These are phyloP conservation scores for Xylogone sp. DNA, from an alignment of 2,329 filamentous ascomycete species.

Conservation along the genomic window DNA sequence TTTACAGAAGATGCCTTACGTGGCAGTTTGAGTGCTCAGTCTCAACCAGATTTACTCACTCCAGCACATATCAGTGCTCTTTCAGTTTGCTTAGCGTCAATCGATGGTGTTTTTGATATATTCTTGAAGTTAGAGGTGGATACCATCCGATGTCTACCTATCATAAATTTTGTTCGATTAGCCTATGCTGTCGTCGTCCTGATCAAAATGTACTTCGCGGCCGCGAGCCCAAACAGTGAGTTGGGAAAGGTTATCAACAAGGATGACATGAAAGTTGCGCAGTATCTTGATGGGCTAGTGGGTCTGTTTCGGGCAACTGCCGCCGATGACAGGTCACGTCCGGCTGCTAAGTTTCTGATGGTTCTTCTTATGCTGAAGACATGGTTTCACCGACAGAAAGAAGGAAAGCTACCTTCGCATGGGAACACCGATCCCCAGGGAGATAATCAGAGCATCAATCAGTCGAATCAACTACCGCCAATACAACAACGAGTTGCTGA, in stretches of 20 bases:
- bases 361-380: slow-evolving; percentile 66
- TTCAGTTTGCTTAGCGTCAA: slow-evolving; percentile 46
- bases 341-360: slow-evolving; percentile 66
- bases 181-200: slow-evolving; percentile 54
- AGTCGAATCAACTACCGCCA: slow-evolving; percentile 5
- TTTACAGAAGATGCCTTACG: slow-evolving; percentile 27
- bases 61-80: slow-evolving; percentile 46
- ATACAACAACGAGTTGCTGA: slow-evolving; percentile 14
- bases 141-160: slow-evolving; percentile 44
- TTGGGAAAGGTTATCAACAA: slow-evolving; percentile 67
- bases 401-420: slow-evolving; percentile 14
- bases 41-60: slow-evolving; percentile 18
- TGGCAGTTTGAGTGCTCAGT: slow-evolving; percentile 5
- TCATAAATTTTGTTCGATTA: slow-evolving; percentile 47
- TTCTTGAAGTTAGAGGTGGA: slow-evolving; percentile 45
- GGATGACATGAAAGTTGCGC: slow-evolving; percentile 60
- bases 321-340: slow-evolving; percentile 58
- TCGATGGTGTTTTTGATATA: slow-evolving; percentile 49
- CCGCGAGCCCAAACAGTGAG: slow-evolving; percentile 58
- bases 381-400: slow-evolving; percentile 44
- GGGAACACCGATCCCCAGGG: too few relatives aligned
- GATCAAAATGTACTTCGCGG: slow-evolving; percentile 58
- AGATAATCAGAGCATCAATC: too few relatives aligned
- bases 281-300: slow-evolving; percentile 67
- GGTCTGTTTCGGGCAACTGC: slow-evolving; percentile 63